Base-by-base conservation (phyloP, 2,329 filamentous ascomycete species). In the Rugonectria rugulosa region DNA sequence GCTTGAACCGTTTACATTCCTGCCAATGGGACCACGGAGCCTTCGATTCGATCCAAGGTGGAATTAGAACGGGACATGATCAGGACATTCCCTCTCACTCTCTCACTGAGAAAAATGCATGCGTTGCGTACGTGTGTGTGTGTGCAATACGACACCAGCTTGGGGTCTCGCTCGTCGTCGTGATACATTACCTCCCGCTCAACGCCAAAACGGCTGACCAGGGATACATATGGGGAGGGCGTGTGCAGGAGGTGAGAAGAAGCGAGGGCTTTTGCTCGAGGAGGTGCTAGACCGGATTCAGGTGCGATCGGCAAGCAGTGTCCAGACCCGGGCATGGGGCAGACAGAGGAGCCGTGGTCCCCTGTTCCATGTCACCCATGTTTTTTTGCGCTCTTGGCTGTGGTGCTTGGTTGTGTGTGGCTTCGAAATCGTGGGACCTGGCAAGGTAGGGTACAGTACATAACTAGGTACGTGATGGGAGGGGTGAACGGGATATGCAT, bases 21-120 rank as follows among this genome's bases (percentile, higher is more conserved):
- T n/a, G n/a, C n/a, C n/a, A n/a, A n/a, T n/a, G n/a, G n/a, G n/a
- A n/a, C n/a, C n/a, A n/a, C n/a, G n/a, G n/a, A n/a, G n/a, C n/a
- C n/a, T n/a, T n/a, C n/a, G n/a, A n/a, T n/a, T 27, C 24, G 24
- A 27, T 27, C 24, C 24, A 27, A 27, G 24, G 19, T 23, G 36
- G 37, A 32, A 32, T 32, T 40, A 31, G 50, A 36, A n/a, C 38
- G 37, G 24, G 20, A 24, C 26, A 41, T 23, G 49, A 53, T 57
- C 54, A 53, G 47, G 24, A 40, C 54, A 57, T 57, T n/a, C n/a
- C n/a, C n/a, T n/a, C 48, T 57, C 54, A 40, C 40, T 52, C 24
- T 52, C 21, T 20, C 12, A 6, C 38, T 42, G 12, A 42, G 23
- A 26, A 42, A n/a, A 27, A 20, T 11, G 20, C 26, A 42, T n/a